phyloP scores from a whole-genome alignment of 2,329 filamentous ascomycete genomes.

The Scedosporium aurantiacum region DNA sequence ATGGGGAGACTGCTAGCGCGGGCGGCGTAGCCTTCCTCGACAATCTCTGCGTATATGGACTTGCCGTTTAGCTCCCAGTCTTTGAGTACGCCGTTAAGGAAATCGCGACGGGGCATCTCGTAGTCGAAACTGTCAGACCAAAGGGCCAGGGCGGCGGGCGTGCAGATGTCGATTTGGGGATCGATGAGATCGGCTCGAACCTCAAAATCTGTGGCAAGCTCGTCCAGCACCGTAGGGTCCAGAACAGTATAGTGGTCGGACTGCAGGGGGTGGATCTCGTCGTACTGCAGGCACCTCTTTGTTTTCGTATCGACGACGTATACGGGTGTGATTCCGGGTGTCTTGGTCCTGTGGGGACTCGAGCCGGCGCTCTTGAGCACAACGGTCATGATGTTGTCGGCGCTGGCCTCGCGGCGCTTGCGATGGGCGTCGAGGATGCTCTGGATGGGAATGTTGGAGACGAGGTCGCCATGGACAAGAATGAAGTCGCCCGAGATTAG shows the following conservation, averaged over 20 bases:
- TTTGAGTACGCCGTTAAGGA: conserved; percentile 84
- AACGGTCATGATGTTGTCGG: conserved; percentile 97
- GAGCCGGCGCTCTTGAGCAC: conserved; percentile 69
- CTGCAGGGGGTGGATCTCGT: conserved; percentile 68
- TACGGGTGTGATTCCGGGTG: conserved; percentile 62
- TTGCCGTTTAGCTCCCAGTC: conserved; percentile 96
- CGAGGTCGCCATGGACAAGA: conserved; percentile 81
- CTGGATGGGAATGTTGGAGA: conserved; percentile 83
- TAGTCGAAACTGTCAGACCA: conserved; percentile 99
- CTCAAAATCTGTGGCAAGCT: conserved; percentile 61
- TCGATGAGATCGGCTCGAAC: conserved; percentile 83
- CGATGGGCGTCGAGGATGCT: conserved; percentile 67
- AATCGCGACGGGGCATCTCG: conserved; percentile 77
- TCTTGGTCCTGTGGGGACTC: conserved; percentile 62
- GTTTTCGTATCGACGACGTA: conserved; percentile 78
- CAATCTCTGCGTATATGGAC: conserved; percentile 84
- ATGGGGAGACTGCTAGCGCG: conserved; percentile 76
- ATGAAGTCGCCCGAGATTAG: conserved; percentile 86
- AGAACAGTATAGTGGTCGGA: conserved; percentile 57
- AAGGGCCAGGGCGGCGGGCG: conserved; percentile 82
- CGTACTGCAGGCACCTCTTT: conserved; percentile 82
- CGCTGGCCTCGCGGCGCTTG: conserved; percentile 68
- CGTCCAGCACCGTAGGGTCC: conserved; percentile 67
- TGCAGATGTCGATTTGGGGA: conserved; percentile 93
- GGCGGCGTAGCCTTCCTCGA: conserved; percentile 74